Base-by-base conservation (phyloP, 495 filamentous ascomycete species). In the Astrothelium subdiscretum region DNA sequence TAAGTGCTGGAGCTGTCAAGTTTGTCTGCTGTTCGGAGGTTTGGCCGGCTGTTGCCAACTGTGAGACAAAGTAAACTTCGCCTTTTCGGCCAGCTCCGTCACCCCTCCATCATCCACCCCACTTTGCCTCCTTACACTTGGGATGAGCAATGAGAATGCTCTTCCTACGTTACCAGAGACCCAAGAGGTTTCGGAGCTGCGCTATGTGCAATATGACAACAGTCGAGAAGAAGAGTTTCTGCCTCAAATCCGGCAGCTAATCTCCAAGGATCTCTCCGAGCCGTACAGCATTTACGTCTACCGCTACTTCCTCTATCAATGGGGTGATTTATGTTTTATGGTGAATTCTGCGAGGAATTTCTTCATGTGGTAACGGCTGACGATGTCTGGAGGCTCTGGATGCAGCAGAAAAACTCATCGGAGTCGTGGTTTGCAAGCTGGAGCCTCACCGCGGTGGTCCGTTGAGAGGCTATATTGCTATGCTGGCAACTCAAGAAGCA, bases 281-380 rank as follows among this genome's bases (percentile, higher is more conserved):
- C 95, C 95, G 1, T 99, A 99, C 75, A 97, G 94, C 76, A 97
- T 99, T 71, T 99, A 97, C 75, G 95, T 99, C 58, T 99, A 97
- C 77, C 84, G 95, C 31, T 99, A 97, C 77, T 99, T 99, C 70
- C 79, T 99, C 20, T 97, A 94, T 72, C 90, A 97, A 84, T 99
- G 95, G 95, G 90, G 89, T 22, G 86, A 97, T 67, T 78, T 99
- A 24, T 97, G 95, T 70, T 97, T 89, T 72, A 89, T 98, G 81
- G 89, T 90, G 75, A 63, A 70, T 60, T 22, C 24, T 31, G 32
- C 12, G 18, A 24, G 20, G 15, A 8, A 63, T 57, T 35, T 2
- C 11, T 2, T 18, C 27, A 62, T 62, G 43, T 40, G 15, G 11
- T 54, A 11, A 5, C 3, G 22, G 38, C 31, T 63, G 40, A 59